Conservation (phyloP, 2,329 filamentous ascomycete genomes). For the Alternaria tenuissima region DNA sequence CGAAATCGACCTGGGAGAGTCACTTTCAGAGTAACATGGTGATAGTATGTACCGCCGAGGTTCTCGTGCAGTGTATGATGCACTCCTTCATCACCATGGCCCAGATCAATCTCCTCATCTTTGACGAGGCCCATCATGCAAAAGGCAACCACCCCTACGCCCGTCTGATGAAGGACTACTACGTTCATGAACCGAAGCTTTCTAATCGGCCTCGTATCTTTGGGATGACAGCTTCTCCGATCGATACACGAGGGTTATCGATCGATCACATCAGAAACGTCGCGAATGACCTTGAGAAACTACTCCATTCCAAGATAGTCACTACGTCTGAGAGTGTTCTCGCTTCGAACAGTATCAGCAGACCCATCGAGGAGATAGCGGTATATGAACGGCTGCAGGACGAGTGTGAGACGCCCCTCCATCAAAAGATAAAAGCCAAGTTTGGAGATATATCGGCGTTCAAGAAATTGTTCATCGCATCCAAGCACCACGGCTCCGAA, state of each 20-base stretch:
- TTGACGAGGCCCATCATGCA: conserved; percentile 95
- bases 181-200: conserved; percentile 61
- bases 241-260: conserved; percentile 71
- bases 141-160: conserved; percentile 95
- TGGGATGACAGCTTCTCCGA: conserved; percentile 96
- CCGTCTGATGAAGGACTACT: conserved; percentile 87
- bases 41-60: conserved; percentile 90
- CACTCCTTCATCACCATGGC: conserved; percentile 82
- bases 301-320: conserved; percentile 83
- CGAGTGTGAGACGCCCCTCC: conserved; percentile 71
- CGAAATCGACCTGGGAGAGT: conserved; percentile 66
- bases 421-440: conserved; percentile 62
- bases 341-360: conserved; percentile 66
- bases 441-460: conserved; percentile 65
- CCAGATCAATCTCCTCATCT: conserved; percentile 87
- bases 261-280: conserved; percentile 72
- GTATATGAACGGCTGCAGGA: conserved; percentile 62
- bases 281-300: conserved; percentile 74
- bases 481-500: conserved; percentile 67
- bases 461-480: conserved; percentile 65
- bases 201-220: conserved; percentile 76
- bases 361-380: conserved; percentile 67
- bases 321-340: conserved; percentile 72
- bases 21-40: conserved; percentile 74
- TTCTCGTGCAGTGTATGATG: conserved; percentile 79